Evolutionary conservation across 768 basidiomycete species (phyloP), one percentile per base, ranked within the genome.

Genomic region (Boletus huronensis): DNA sequence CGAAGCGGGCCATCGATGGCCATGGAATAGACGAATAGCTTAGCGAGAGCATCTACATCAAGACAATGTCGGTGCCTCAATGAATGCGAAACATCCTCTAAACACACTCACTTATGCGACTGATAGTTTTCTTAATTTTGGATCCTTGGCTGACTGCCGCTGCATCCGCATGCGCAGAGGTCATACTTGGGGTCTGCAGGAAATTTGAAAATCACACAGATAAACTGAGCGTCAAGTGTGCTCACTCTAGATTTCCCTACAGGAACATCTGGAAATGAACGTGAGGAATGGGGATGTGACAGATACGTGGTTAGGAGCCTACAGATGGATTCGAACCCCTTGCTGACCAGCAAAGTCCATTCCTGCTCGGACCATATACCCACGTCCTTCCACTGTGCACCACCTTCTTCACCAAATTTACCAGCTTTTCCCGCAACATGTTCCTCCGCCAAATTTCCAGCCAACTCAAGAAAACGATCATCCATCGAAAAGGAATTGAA

Each of bases 1-100:
- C 79, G 87, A 64, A 77, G 65, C 26, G 82, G 80, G 0, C 91
- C 83, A 65, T 98, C 96, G 39, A 88, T 79, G 5, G 87, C 79
- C 81, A 98, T 90, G 1, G 93, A 95, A 67, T 93, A 95, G 23
- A 98, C 82, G 48, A 98, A 79, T 32, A 96, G 71, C 63, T 87
- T 89, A 1, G 95, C 91, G 35, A 98, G 76, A 17, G 88, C 81
- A 66, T 82, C 89, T 89, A 52, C 3, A 42, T 32, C 21, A 41
- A 47, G n/a, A 54, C 17, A 21, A 44, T 21, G n/a, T 58, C 29
- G 6, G 40, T 36, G 17, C 1, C 9, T 39, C 19, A 23, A 45
- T 10, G 29, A 28, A 47, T 13, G 5, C 17, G 36, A 49, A 42
- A 26, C 14, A 50, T n/a, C 14, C 23, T 45, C 11, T 35, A 50